Evolutionary conservation across 2,329 filamentous ascomycete species (phyloP), one percentile per base, ranked within the genome.

Genomic region (Pyrenophora tritici-repentis): DNA sequence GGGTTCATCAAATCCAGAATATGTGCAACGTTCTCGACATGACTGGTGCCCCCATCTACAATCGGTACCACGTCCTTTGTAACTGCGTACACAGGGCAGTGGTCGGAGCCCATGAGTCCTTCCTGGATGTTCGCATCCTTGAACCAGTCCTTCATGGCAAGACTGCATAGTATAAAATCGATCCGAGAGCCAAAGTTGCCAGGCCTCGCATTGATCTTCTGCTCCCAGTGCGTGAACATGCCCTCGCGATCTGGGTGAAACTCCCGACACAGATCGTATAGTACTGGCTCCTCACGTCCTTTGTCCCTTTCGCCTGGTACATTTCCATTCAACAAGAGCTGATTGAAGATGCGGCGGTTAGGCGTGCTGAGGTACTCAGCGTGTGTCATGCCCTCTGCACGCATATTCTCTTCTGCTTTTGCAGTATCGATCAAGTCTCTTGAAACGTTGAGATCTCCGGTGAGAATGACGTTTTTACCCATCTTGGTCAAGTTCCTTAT

Each of bases 151-250:
- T 86, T 89, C 78, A 96, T 89, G 31, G 83, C 82, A 34, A 87
- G 79, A 58, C 86, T 94, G 70, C 91, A 96, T 3, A 97, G 81
- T 14, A 99, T 83, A 73, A 96, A 97, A 73, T 99, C 94, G 62
- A 97, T 97, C 31, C 94, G 85, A 47, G 90, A 88, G 5, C 94
- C 94, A 72, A 88, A 95, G 70, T 97, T 97, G 2, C 90, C 91
- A 3, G 93, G 93, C n/a, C 94, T 82, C n/a, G 90, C 90, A 73
- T 97, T 97, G 67, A 91, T 89, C 71, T 89, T 92, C 42, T 90
- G 92, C 58, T 97, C 91, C 93, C 93, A 97, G 72, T 93, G 96
- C 0, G 94, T 97, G 72, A 91, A 97, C 94, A 99, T 97, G 54
- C 91, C 91, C 55, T 80, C 79, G 33, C 94, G 83, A n/a, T 78